A percentile compares a stretch with the other conserved stretches of the same genome.
Conservation (phyloP, 108 stramenopile genomes). For the Schizochytrium sp. region DNA sequence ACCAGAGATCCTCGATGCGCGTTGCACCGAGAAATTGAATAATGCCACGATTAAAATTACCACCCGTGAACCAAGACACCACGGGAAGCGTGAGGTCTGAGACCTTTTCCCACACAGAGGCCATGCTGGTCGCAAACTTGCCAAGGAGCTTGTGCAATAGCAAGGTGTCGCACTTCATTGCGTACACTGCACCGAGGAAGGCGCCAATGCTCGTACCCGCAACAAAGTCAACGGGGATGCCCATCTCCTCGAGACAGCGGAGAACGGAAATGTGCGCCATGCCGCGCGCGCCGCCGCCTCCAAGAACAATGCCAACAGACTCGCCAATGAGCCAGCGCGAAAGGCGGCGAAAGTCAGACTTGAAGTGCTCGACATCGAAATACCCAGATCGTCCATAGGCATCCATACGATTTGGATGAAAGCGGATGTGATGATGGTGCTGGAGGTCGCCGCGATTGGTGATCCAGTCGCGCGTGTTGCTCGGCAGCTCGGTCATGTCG, state of each 20-base stretch:
- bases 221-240: constrained; percentile 28
- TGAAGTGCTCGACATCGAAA: background rate
- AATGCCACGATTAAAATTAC: constrained; percentile 18
- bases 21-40: background rate
- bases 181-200: constrained; percentile 28
- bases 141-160: background rate
- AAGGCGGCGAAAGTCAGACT: constrained; percentile 16
- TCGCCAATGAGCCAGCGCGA: constrained; percentile 17
- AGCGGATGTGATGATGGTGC: constrained; percentile 21
- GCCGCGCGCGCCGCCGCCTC: constrained; percentile 34
- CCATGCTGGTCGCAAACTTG: background rate
- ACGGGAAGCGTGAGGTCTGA: constrained; percentile 28
- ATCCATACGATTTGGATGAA: background rate
- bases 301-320: constrained; percentile 31
- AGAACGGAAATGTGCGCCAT: constrained; percentile 33
- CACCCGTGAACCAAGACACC: constrained; percentile 17
- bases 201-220: constrained; percentile 34
- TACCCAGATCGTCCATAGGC: background rate
- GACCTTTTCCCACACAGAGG: background rate
- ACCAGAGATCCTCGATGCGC: constrained; percentile 38
- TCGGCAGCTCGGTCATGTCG: background rate
- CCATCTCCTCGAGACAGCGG: constrained; percentile 21
- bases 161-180: background rate
- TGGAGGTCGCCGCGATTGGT: background rate
- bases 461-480: constrained; percentile 23